A percentile compares a stretch with the other conserved stretches of the same genome.
Evolutionary conservation across 1,284 basidiomycete genomes (phyloP).

Genomic region (Wolfiporia cocos): DNA sequence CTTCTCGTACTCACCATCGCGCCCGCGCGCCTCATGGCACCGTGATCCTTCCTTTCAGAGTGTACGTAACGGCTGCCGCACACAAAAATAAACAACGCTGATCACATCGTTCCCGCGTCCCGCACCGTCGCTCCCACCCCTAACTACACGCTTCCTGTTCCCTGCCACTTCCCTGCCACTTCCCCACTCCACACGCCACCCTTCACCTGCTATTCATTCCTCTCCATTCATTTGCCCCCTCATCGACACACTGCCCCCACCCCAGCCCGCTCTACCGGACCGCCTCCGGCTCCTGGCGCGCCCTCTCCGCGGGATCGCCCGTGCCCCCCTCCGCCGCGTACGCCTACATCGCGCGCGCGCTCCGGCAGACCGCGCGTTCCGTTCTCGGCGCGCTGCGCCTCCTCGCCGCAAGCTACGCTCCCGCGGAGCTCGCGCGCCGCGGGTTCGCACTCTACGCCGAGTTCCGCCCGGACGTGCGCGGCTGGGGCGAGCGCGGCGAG

Average conservation of each 20-base stretch:
- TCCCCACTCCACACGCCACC: too few relatives aligned
- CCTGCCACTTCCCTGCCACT: too few relatives aligned
- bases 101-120: too few relatives aligned
- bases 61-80: too few relatives aligned
- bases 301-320: slow-evolving; percentile 68
- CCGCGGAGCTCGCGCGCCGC: slow-evolving; percentile 60
- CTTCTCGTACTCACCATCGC: slow-evolving; percentile 3
- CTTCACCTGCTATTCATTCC: too few relatives aligned
- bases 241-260: slow-evolving; percentile 1
- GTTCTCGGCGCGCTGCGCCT: slow-evolving; percentile 79
- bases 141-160: too few relatives aligned
- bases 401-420: slow-evolving; percentile 63
- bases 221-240: slow-evolving; percentile 2
- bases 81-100: too few relatives aligned
- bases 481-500: slow-evolving; percentile 72
- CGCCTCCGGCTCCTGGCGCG: slow-evolving; percentile 66
- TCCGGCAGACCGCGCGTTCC: slow-evolving; percentile 70
- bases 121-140: too few relatives aligned
- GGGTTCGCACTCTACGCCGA: slow-evolving; percentile 74
- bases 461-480: slow-evolving; percentile 66
- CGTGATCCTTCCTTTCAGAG: slow-evolving; percentile 28
- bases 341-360: slow-evolving; percentile 75
- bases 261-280: slow-evolving; percentile 76
- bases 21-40: neutral
- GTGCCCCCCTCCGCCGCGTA: slow-evolving; percentile 72